These are phyloP conservation scores for Hypoxylon intermedium DNA, from an alignment of 495 filamentous ascomycete genomes.

Conservation along the genomic window DNA sequence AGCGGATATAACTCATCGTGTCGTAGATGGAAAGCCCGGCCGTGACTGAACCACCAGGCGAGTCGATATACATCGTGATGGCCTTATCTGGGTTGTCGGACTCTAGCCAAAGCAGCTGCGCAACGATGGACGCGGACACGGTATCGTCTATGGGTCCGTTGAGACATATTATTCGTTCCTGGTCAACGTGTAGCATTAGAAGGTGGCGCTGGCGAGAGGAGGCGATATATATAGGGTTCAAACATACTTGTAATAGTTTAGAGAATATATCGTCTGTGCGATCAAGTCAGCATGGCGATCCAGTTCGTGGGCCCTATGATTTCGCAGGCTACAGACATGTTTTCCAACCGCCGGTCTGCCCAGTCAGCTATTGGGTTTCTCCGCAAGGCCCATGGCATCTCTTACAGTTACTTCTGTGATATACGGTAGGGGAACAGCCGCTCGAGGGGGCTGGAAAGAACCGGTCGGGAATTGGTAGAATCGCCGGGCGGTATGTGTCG, in stretches of 20 bases:
- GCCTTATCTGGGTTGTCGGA: constrained; percentile 92
- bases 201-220: background rate
- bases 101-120: constrained; percentile 97
- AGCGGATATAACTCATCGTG: constrained; percentile 96
- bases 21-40: constrained; percentile 93
- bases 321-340: constrained; percentile 68
- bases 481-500: constrained; percentile 33
- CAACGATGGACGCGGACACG: constrained; percentile 87
- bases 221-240: background rate
- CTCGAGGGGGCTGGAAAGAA: constrained; percentile 51
- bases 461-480: constrained; percentile 49
- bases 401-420: constrained; percentile 84
- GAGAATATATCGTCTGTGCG: constrained; percentile 82
- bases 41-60: constrained; percentile 93
- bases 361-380: constrained; percentile 48
- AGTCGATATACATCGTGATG: constrained; percentile 97
- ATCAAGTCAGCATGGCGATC: constrained; percentile 28
- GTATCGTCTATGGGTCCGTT: constrained; percentile 91
- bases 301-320: constrained; percentile 28
- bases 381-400: constrained; percentile 18
- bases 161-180: constrained; percentile 95
- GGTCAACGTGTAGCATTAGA: too few relatives aligned
- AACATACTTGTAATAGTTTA: constrained; percentile 71
- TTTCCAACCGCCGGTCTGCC: constrained; percentile 85
- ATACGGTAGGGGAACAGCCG: constrained; percentile 72